Evolutionary conservation across 2,329 filamentous ascomycete genomes (phyloP).

Genomic region (Verticillium klebahnii): DNA sequence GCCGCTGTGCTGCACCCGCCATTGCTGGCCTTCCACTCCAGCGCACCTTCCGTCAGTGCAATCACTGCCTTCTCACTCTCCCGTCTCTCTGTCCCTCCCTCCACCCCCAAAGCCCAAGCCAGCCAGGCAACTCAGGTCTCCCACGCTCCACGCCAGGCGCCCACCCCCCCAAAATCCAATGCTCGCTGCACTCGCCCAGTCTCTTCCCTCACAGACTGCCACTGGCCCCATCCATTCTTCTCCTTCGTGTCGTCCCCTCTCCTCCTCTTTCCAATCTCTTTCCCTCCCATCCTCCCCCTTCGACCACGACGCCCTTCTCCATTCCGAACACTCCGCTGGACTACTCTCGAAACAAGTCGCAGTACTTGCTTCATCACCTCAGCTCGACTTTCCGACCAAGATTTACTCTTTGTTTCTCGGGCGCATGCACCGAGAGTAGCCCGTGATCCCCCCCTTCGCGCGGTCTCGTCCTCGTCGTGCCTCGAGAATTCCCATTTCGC

Average conservation of each 20-base stretch:
- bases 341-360: conserved; percentile 9
- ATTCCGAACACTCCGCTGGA: conserved; percentile 7
- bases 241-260: conserved; percentile 12
- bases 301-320: conserved; percentile 6
- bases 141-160: background rate
- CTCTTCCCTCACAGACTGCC: background rate
- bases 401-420: conserved; percentile 1
- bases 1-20: background rate
- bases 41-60: background rate
- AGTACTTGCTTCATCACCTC: background rate
- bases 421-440: background rate
- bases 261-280: conserved; percentile 15
- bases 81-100: background rate
- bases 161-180: conserved; percentile 1
- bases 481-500: background rate
- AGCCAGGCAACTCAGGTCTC: background rate
- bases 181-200: conserved; percentile 2
- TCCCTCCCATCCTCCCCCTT: conserved; percentile 6
- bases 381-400: background rate
- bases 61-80: background rate
- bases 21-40: background rate
- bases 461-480: background rate
- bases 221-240: conserved; percentile 10
- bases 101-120: background rate
- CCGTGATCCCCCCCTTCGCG: background rate